Percentiles rank a stretch among this genome's conserved stretches.
Evolutionary conservation across 352 stramenopile species (phyloP).

Genomic region (Phytophthora constricta): DNA sequence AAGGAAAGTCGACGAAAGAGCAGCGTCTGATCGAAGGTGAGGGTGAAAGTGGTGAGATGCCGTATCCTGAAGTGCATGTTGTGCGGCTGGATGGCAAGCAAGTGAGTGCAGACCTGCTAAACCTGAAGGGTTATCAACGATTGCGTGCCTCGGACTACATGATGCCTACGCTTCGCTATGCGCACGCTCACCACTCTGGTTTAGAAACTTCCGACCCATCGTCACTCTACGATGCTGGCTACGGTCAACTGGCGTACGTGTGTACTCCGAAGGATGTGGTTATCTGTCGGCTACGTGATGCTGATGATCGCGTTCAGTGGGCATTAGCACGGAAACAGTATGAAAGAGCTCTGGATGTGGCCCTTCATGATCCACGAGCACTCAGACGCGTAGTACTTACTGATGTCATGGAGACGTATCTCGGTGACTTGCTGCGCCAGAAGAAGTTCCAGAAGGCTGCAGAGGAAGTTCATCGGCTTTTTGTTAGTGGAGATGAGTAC

Average conservation of each 20-base stretch:
- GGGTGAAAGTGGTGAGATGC: slow-evolving; percentile 72
- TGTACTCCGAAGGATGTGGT: slow-evolving; percentile 88
- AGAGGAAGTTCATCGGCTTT: slow-evolving; percentile 77
- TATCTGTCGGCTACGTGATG: slow-evolving; percentile 80
- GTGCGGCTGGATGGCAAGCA: slow-evolving; percentile 88
- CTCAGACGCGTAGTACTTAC: slow-evolving; percentile 63
- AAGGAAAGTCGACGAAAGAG: slow-evolving; percentile 47
- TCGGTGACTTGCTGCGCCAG: slow-evolving; percentile 74
- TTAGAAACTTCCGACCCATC: slow-evolving; percentile 31
- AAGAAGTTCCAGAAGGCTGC: slow-evolving; percentile 78
- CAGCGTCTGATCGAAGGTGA: slow-evolving; percentile 68
- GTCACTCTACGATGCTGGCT: slow-evolving; percentile 76
- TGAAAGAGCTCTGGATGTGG: slow-evolving; percentile 62
- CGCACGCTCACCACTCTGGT: slow-evolving; percentile 27
- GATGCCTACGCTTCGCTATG: slow-evolving; percentile 78
- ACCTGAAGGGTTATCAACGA: slow-evolving; percentile 76
- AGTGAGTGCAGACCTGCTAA: slow-evolving; percentile 85
- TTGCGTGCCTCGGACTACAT: slow-evolving; percentile 83
- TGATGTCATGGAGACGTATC: slow-evolving; percentile 77
- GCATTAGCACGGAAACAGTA: slow-evolving; percentile 72
- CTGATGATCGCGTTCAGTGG: slow-evolving; percentile 81
- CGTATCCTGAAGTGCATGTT: slow-evolving; percentile 87
- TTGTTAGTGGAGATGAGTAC: slow-evolving; percentile 66
- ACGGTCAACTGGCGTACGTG: slow-evolving; percentile 73
- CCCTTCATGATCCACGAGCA: slow-evolving; percentile 60